Percentiles rank a stretch among this genome's conserved stretches.
Evolutionary conservation across 73 alveolate species (phyloP).

Genomic region (Uronychia binucleata): DNA sequence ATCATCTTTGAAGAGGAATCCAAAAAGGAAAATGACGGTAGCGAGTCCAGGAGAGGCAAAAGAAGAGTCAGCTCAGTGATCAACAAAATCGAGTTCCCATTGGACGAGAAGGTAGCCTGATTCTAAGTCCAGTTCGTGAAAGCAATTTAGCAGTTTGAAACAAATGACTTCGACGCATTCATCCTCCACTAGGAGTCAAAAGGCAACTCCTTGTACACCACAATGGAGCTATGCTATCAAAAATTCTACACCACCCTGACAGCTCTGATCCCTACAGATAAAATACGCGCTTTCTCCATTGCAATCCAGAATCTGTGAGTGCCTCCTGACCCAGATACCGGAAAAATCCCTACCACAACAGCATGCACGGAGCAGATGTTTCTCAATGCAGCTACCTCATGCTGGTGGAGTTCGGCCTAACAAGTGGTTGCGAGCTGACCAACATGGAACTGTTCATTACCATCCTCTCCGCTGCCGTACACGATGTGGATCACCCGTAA

Average conservation of each 20-base stretch:
- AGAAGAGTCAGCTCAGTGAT: not conserved
- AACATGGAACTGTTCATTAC: constrained; percentile 35
- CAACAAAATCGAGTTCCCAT: not conserved
- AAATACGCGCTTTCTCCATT: not conserved
- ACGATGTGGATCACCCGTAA: constrained; percentile 87
- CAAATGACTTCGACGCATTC: constrained; percentile 42
- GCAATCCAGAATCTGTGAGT: not conserved
- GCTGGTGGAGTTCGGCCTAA: constrained; percentile 5
- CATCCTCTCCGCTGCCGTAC: constrained; percentile 64
- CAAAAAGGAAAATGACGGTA: not conserved
- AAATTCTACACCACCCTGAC: constrained; percentile 20
- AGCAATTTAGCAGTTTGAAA: not conserved
- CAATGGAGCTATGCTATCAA: constrained; percentile 25
- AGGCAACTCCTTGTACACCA: constrained; percentile 33
- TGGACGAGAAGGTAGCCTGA: not conserved
- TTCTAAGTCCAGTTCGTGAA: not conserved
- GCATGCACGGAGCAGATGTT: constrained; percentile 83
- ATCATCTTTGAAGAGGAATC: not conserved
- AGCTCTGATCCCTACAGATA: constrained; percentile 13
- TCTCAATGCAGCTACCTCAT: constrained; percentile 50
- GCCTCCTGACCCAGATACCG: not conserved
- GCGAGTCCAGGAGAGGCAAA: not conserved
- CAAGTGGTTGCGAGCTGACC: constrained; percentile 12
- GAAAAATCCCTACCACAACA: constrained; percentile 64
- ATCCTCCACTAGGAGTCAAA: constrained; percentile 13